Conservation (phyloP, 2,329 filamentous ascomycete species). For the Botrytis sinoallii region DNA sequence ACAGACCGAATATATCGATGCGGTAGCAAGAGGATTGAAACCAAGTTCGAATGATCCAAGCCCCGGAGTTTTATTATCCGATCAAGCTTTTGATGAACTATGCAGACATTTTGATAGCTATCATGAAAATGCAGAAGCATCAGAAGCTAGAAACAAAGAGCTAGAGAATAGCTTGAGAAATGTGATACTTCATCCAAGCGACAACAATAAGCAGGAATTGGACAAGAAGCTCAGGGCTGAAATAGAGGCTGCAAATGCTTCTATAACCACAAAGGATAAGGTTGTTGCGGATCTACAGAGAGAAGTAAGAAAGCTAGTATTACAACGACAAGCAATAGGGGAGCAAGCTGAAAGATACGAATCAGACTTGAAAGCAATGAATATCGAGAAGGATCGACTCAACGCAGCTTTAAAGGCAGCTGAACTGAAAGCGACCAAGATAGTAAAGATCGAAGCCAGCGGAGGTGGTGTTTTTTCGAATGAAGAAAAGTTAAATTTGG, state of each 20-base stretch:
- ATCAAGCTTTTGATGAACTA: neutral
- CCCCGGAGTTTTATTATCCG: neutral
- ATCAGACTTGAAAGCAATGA: neutral
- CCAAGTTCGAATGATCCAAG: neutral
- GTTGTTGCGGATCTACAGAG: neutral
- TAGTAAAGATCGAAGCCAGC: neutral
- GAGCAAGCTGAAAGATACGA: neutral
- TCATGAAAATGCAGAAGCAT: neutral
- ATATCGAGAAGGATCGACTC: neutral
- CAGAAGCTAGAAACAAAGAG: neutral
- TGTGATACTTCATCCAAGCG: neutral
- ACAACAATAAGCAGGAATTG: neutral
- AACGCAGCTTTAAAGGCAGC: neutral
- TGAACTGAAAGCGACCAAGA: neutral
- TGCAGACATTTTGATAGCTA: slow-evolving; percentile 8
- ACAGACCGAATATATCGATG: neutral
- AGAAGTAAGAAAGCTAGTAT: neutral
- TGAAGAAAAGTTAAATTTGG: no score
- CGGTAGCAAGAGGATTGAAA: neutral
- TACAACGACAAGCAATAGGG: no score
- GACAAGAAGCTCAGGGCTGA: neutral
- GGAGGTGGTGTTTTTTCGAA: neutral
- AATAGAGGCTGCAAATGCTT: neutral
- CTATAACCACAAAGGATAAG: neutral
- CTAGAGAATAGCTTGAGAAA: neutral